Percentiles rank a stretch among this genome's conserved stretches.
Evolutionary conservation across 78 protist species (phyloP).

Genomic region (Trichosphaerium sp.): DNA sequence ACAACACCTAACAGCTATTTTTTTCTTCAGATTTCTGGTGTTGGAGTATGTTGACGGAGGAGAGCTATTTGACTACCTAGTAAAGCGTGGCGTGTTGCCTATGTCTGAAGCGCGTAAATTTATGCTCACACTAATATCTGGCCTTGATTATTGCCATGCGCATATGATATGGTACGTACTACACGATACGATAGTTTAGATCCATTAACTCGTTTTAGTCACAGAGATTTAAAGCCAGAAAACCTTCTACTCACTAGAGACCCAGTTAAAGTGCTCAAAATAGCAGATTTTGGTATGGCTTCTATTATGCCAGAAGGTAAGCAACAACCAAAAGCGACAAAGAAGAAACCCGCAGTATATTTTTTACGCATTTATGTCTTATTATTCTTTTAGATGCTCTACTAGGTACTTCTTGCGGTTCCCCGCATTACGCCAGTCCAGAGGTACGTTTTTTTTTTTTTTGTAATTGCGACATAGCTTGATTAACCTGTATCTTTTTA

Average conservation of each 20-base stretch:
- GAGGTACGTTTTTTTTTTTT: slow-evolving; percentile 40
- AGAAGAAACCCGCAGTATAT: slow-evolving; percentile 28
- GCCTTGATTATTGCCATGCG: slow-evolving; percentile 78
- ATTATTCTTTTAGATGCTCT: slow-evolving; percentile 3
- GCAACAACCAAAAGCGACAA: slow-evolving; percentile 12
- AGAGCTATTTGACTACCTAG: slow-evolving; percentile 79
- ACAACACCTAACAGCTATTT: background rate
- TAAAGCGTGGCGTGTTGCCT: slow-evolving; percentile 48
- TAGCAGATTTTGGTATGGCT: slow-evolving; percentile 77
- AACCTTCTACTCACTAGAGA: slow-evolving; percentile 65
- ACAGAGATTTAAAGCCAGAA: slow-evolving; percentile 98
- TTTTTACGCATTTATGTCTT: background rate
- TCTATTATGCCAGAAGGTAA: slow-evolving; percentile 25
- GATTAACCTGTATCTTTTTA: background rate
- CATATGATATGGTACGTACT: slow-evolving; percentile 23
- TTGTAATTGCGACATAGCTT: background rate
- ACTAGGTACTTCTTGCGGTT: slow-evolving; percentile 17
- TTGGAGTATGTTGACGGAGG: slow-evolving; percentile 84
- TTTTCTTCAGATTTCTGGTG: slow-evolving; percentile 53
- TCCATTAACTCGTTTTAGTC: slow-evolving; percentile 33
- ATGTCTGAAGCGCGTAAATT: slow-evolving; percentile 58
- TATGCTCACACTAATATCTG: slow-evolving; percentile 72
- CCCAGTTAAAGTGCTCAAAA: slow-evolving; percentile 44
- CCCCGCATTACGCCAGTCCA: slow-evolving; percentile 83
- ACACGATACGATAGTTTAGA: too few species aligned